Conservation (phyloP, 441 rosid species). For the Corymbia calophylla region DNA sequence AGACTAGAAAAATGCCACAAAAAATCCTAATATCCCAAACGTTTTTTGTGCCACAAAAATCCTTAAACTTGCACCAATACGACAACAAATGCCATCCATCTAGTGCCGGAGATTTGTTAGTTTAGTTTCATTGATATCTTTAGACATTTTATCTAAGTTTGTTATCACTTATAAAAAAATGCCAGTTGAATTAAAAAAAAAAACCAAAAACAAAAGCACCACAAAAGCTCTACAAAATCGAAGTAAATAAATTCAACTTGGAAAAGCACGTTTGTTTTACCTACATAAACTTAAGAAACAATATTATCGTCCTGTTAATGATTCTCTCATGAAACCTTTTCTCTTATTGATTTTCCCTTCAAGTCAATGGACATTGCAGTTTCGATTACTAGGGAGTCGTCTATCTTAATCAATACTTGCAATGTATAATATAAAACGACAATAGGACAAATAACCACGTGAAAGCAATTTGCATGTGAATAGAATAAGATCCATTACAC, state of each 20-base stretch:
- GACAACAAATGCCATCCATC: rapidly evolving
- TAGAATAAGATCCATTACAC: not conserved
- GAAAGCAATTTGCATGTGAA: not conserved
- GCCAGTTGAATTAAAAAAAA: not conserved
- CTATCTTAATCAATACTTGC: not conserved
- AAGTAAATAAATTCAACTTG: not conserved
- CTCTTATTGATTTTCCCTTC: not conserved
- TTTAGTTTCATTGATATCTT: not conserved
- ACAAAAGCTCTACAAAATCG: not conserved
- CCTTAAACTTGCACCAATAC: not conserved
- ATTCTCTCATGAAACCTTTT: not conserved
- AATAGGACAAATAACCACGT: not conserved
- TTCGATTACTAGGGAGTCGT: not conserved
- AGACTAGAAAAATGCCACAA: not conserved
- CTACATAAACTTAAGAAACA: not conserved
- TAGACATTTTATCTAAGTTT: not conserved
- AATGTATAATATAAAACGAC: not conserved
- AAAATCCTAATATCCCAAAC: not conserved
- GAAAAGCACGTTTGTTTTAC: not conserved
- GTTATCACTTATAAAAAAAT: not conserved
- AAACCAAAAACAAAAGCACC: not conserved
- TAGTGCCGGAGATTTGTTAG: not conserved
- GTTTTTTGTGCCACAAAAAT: not conserved
- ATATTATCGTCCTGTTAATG: not conserved
- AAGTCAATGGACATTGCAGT: not conserved